phyloP scores from a whole-genome alignment of 2,329 filamentous ascomycete genomes.

The Fusarium buxicola region DNA sequence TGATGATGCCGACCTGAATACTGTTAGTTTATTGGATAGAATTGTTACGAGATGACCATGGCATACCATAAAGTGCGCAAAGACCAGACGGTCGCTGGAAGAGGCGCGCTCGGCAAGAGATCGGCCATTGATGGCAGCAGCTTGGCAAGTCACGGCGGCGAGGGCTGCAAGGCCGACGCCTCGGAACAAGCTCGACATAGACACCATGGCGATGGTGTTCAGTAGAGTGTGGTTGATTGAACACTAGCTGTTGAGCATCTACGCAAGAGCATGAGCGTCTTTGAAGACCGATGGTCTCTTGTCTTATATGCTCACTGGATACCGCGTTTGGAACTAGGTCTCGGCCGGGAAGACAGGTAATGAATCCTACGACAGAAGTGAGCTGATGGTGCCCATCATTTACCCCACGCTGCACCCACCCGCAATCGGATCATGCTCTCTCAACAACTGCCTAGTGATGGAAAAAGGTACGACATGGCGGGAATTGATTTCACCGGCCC shows the following conservation, averaged over 20 bases:
- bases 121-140: conserved; percentile 15
- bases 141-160: conserved; percentile 1
- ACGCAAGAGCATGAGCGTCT: background rate
- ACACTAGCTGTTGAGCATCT: background rate
- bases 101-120: conserved; percentile 20
- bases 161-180: conserved; percentile 22
- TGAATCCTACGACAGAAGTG: background rate
- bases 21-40: background rate
- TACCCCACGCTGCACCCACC: background rate
- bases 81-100: conserved; percentile 31
- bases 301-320: background rate
- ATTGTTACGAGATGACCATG: accelerated
- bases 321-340: background rate
- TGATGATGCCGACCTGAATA: conserved; percentile 57
- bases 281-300: background rate
- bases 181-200: conserved; percentile 11
- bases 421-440: background rate
- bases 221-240: background rate
- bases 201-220: conserved; percentile 15
- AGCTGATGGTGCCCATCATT: background rate
- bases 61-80: conserved; percentile 36
- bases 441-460: background rate
- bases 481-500: background rate
- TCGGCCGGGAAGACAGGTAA: background rate
- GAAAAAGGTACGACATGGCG: background rate